Base-by-base conservation (phyloP, 768 basidiomycete genomes). In the Podaxis rugospora region DNA sequence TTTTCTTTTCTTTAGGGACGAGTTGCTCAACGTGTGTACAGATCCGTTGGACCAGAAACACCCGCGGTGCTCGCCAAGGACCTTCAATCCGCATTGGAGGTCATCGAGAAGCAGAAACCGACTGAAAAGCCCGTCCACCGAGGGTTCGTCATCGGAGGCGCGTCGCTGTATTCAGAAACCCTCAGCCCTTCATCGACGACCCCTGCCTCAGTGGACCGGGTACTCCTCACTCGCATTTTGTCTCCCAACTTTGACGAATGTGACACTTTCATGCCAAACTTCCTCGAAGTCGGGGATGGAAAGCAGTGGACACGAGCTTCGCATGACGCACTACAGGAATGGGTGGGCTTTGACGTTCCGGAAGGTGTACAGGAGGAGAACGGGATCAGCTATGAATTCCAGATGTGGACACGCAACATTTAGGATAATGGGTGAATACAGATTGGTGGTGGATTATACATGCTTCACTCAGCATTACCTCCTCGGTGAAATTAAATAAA, bases 101-200 rank as follows among this genome's bases (percentile, higher is more conserved):
- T 42, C 70, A 28, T 64, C 78, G 79, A 63, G 42, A 65, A 51
- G 36, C 35, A 66, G 18, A n/a, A 21, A 5, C 25, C 35, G 5
- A 55, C 58, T 27, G 37, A 35, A 11, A 64, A 37, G n/a, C 11
- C 66, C 18, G 69, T 85, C 46, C 74, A 91, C 67, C 83, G 86
- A 58, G 73, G 76, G 28, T 98, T 98, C 76, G 76, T 98, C 65
- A 97, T 97, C 35, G 97, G 97, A 35, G 97, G 97, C n/a, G 86
- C 92, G 5, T 83, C 88, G 35, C 74, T 98, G 27, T 97, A 97
- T 79, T 74, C 78, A 37, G 85, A 89, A 62, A 78, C 87, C 11
- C 80, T 97, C 37, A 71, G 73, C 7, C 68, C 80, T 13, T 66
- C 70, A 59, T 68, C 70, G 46, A 68, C 71, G 10, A 50, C 69